Base-by-base conservation (phyloP, 306 rosid species). In the Leucaena leucocephala region DNA sequence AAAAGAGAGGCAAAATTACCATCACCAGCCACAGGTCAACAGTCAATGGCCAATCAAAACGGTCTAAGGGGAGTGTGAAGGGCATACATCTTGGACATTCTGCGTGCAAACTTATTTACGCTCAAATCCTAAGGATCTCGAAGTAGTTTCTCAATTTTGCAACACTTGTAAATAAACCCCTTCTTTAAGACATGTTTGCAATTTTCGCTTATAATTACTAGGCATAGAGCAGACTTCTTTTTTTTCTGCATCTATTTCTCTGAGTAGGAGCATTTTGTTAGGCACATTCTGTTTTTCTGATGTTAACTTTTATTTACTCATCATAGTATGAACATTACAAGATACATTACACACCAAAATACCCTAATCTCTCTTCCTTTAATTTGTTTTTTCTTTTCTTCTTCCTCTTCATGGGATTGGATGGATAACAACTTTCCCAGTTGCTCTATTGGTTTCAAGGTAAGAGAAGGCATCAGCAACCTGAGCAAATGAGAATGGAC, bases 381-480 rank as follows among this genome's bases (percentile, higher is more conserved):
- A 22, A 17, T 16, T 4, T 40, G 4, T 6, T 4, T 50, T 50
- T 50, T 7, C 4, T 5, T 6, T 8, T 11, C 34, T 33, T 5
- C 14, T 33, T 62, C 16, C 8, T 50, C 68, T 9, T 49, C 8
- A 62, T 4, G 97, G 92, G 78, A 95, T 93, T 68, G 97, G 96
- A 75, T 90, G 87, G 62, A 93, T 77, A n/a, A 95, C 92, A 19
- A 93, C 92, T 85, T 95, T 93, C 10, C 98, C 97, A 1, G 88
- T 78, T 39, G 99, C 97, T 80, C 90, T 64, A 82, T 84, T 86
- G 19, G 91, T 91, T 83, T 93, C 98, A 46, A 95, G 83, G 80
- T 95, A 90, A 54, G 98, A 86, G 98, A 95, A 95, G 62, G 99
- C 99, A 77, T 91, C 98, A 5, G n/a, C 93, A n/a, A 95, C 78